phyloP scores from a whole-genome alignment of 352 stramenopile species.

The Blastocystis sp. region DNA sequence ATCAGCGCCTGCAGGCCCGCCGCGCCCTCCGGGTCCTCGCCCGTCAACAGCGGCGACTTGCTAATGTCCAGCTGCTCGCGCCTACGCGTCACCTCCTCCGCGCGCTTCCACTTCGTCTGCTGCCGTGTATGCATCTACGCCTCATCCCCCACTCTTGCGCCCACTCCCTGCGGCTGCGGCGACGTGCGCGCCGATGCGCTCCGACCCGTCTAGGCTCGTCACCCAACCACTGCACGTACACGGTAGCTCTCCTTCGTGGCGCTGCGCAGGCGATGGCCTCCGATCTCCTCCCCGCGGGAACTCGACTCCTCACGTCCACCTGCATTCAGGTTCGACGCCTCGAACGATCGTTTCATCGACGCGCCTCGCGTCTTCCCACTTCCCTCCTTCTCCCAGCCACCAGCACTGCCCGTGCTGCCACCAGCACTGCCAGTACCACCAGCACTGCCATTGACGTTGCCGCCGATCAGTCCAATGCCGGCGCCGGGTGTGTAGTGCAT shows the following conservation, averaged over 20 bases:
- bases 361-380: not conserved
- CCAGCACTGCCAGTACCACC: no score
- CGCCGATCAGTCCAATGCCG: conserved; percentile 27
- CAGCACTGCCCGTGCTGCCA: not conserved
- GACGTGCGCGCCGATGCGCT: not conserved
- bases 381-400: not conserved
- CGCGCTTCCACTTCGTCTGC: not conserved
- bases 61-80: not conserved
- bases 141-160: not conserved
- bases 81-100: not conserved
- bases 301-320: no score
- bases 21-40: conserved; percentile 48
- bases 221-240: not conserved
- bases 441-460: not conserved
- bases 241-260: not conserved
- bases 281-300: not conserved
- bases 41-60: conserved; percentile 56
- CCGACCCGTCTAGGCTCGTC: not conserved
- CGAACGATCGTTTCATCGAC: not conserved
- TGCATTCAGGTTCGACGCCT: not conserved
- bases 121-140: not conserved
- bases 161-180: not conserved
- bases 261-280: not conserved
- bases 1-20: conserved; percentile 45
- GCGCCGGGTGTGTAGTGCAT: conserved; percentile 53